Percentiles rank a stretch among this genome's conserved stretches.
phyloP scores from a whole-genome alignment of 495 filamentous ascomycete species.

The Penicillium cataractarum region DNA sequence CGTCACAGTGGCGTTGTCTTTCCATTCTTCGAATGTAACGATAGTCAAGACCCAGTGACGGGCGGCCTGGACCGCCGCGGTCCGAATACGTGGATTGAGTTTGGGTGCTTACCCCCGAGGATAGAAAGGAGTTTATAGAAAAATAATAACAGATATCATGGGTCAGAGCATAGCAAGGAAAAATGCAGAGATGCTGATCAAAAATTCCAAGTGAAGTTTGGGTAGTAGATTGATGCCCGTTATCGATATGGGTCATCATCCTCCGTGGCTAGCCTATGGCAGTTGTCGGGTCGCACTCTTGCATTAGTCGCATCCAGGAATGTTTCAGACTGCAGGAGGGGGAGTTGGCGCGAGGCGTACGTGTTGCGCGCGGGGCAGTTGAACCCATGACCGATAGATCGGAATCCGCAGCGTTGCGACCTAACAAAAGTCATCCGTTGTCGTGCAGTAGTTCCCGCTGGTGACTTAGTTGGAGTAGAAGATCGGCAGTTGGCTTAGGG shows the following conservation, averaged over 20 bases:
- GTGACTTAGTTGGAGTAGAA: not conserved
- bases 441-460: constrained; percentile 11
- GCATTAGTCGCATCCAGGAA: constrained; percentile 22
- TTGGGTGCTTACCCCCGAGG: constrained; percentile 24
- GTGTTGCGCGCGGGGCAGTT: constrained; percentile 11
- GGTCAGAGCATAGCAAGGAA: too few relatives aligned
- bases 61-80: not conserved
- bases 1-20: constrained; percentile 11
- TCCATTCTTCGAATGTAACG: constrained; percentile 19
- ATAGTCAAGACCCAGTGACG: not conserved
- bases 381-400: constrained; percentile 22
- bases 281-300: constrained; percentile 11
- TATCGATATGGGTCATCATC: constrained; percentile 6
- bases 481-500: not conserved
- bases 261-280: not conserved
- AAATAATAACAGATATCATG: not conserved
- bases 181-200: not conserved
- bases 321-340: constrained; percentile 23
- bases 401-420: constrained; percentile 11
- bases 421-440: constrained; percentile 8
- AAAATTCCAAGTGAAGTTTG: not conserved
- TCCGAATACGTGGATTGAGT: constrained; percentile 19
- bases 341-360: not conserved
- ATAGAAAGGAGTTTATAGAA: constrained; percentile 15
- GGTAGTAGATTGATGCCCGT: constrained; percentile 9